Conservation (phyloP, 805 yeast species). For the Peterozyma toletana region DNA sequence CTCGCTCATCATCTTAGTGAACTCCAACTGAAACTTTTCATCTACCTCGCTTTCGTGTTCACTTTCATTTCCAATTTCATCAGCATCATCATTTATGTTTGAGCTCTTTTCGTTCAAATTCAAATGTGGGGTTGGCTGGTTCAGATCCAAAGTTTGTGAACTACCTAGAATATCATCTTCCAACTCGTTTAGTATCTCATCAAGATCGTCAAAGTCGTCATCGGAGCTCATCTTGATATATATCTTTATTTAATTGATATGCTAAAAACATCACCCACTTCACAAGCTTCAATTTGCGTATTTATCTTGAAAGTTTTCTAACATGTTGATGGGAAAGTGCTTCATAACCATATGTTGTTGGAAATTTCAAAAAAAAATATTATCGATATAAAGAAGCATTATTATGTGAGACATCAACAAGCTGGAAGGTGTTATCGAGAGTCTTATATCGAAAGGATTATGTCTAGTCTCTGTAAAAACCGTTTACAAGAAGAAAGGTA, state of each 20-base stretch:
- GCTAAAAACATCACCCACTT: neutral
- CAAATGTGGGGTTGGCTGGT: slow-evolving; percentile 5
- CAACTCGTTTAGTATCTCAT: slow-evolving; percentile 80
- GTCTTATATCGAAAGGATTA: no score
- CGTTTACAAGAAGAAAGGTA: slow-evolving; percentile 85
- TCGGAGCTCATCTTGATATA: slow-evolving; percentile 7
- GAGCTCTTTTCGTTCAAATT: slow-evolving; percentile 11
- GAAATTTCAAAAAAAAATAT: no score
- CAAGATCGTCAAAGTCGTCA: slow-evolving; percentile 67
- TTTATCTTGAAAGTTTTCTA: no score
- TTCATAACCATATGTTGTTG: no score
- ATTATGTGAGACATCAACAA: no score
- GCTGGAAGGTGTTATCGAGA: no score
- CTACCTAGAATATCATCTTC: slow-evolving; percentile 61
- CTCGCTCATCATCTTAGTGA: slow-evolving; percentile 16
- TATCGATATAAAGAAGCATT: no score
- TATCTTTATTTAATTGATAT: neutral
- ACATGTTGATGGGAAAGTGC: no score
- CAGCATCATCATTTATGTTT: slow-evolving; percentile 12
- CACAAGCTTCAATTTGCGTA: no score
- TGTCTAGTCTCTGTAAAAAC: slow-evolving; percentile 60
- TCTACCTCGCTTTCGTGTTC: slow-evolving; percentile 9
- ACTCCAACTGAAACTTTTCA: slow-evolving; percentile 13
- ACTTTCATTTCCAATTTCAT: slow-evolving; percentile 9
- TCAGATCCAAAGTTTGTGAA: slow-evolving; percentile 44